A percentile compares a stretch with the other conserved stretches of the same genome.
Conservation (phyloP, 2,329 filamentous ascomycete genomes). For the Neonectria neomacrospora region DNA sequence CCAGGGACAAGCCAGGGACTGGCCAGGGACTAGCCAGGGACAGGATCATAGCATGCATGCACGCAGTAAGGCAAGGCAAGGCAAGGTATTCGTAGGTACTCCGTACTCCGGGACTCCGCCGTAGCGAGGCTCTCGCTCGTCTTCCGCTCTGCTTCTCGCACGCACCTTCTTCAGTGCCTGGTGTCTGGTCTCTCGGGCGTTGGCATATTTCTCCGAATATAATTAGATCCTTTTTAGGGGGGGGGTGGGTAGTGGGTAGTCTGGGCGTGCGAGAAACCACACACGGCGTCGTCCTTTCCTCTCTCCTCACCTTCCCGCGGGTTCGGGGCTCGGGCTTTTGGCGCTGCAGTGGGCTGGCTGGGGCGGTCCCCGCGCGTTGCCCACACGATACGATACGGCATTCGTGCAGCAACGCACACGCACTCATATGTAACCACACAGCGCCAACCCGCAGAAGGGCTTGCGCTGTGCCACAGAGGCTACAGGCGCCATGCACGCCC, state of each 20-base stretch:
- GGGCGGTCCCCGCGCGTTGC: slow-evolving; percentile 12
- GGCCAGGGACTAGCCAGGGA: slow-evolving; percentile 14
- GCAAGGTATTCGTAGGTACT: neutral
- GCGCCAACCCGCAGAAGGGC: neutral
- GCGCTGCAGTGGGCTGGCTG: slow-evolving; percentile 1
- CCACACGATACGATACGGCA: neutral
- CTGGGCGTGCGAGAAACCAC: neutral
- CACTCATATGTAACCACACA: neutral
- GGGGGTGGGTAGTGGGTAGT: neutral
- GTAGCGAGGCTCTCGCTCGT: slow-evolving; percentile 1
- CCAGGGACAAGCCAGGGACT: slow-evolving; percentile 12
- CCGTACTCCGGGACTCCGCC: neutral
- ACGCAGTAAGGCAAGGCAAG: neutral
- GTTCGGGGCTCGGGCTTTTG: slow-evolving; percentile 12
- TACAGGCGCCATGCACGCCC: neutral
- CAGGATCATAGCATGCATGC: neutral
- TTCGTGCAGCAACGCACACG: neutral
- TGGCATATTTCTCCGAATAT: slow-evolving; percentile 40
- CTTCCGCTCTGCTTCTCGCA: neutral
- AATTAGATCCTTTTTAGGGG: slow-evolving; percentile 35
- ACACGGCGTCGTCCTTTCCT: neutral
- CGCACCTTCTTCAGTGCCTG: neutral
- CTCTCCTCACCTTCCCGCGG: neutral
- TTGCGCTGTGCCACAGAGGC: neutral
- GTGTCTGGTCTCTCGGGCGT: neutral